A percentile compares a stretch with the other conserved stretches of the same genome.
phyloP scores from a whole-genome alignment of 2,329 filamentous ascomycete species.

The Colletotrichum aenigma region DNA sequence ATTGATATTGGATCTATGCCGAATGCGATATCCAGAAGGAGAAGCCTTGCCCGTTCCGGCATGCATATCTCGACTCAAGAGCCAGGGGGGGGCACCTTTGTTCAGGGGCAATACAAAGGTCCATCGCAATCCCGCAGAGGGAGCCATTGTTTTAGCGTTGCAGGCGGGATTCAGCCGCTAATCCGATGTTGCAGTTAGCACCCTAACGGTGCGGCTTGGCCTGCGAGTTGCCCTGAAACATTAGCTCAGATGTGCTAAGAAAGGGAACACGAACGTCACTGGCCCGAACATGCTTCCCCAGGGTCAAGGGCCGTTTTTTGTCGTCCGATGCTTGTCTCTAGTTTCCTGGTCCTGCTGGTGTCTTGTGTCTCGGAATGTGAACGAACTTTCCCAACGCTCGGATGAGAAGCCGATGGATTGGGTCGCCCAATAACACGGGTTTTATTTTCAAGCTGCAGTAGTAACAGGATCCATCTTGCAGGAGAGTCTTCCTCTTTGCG shows the following conservation, averaged over 20 bases:
- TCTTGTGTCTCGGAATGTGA: not conserved
- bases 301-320: not conserved
- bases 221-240: constrained; percentile 4
- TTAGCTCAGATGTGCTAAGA: not conserved
- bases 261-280: not conserved
- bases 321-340: not conserved
- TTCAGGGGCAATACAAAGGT: constrained; percentile 4
- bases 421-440: not conserved
- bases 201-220: not conserved
- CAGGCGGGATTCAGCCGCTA: not conserved
- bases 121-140: not conserved
- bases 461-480: not conserved
- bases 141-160: not conserved
- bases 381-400: not conserved
- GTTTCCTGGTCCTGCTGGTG: not conserved
- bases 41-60: not conserved
- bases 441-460: not conserved
- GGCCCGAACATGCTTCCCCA: not conserved
- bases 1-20: not conserved
- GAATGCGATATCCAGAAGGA: not conserved
- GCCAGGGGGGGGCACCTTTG: not conserved
- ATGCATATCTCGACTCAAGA: not conserved
- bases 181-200: not conserved
- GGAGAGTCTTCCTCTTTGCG: not conserved
- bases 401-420: not conserved